These are phyloP conservation scores for Leishmania gerbilli DNA, from an alignment of 208 protist genomes.

Conservation along the genomic window DNA sequence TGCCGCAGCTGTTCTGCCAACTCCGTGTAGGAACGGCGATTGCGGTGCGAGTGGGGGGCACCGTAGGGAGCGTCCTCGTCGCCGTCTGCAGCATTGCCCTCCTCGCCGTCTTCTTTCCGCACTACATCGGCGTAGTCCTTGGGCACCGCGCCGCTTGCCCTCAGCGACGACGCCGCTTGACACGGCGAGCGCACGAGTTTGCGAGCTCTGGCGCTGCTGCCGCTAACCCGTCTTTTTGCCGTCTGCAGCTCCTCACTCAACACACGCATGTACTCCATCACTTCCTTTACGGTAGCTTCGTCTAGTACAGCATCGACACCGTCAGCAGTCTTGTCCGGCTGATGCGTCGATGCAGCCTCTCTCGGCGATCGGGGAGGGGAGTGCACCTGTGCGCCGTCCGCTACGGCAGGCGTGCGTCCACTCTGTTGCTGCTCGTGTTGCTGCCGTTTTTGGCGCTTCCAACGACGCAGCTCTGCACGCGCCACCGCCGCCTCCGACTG, in stretches of 20 bases:
- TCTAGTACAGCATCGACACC: constrained; percentile 17
- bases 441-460: constrained; percentile 39
- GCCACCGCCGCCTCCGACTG: constrained; percentile 78
- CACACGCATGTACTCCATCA: constrained; percentile 65
- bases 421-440: constrained; percentile 6
- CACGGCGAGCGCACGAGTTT: constrained; percentile 8
- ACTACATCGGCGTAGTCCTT: neutral
- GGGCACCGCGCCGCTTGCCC: neutral
- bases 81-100: neutral
- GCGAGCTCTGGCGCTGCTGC: constrained; percentile 1
- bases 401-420: neutral
- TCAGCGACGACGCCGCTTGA: neutral
- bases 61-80: neutral
- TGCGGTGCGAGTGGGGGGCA: neutral
- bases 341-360: neutral
- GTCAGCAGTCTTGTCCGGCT: neutral
- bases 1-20: constrained; percentile 27
- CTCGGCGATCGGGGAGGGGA: neutral
- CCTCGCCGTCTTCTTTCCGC: neutral
- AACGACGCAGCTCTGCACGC: constrained; percentile 70
- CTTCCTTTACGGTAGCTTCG: constrained; percentile 40
- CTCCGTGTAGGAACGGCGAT: constrained; percentile 11
- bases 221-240: constrained; percentile 8
- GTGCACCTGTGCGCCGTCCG: neutral
- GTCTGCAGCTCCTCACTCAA: constrained; percentile 63